Percentiles rank a stretch among this genome's conserved stretches.
Evolutionary conservation across 768 basidiomycete species (phyloP).

Genomic region (Amanita pseudoporphyria): DNA sequence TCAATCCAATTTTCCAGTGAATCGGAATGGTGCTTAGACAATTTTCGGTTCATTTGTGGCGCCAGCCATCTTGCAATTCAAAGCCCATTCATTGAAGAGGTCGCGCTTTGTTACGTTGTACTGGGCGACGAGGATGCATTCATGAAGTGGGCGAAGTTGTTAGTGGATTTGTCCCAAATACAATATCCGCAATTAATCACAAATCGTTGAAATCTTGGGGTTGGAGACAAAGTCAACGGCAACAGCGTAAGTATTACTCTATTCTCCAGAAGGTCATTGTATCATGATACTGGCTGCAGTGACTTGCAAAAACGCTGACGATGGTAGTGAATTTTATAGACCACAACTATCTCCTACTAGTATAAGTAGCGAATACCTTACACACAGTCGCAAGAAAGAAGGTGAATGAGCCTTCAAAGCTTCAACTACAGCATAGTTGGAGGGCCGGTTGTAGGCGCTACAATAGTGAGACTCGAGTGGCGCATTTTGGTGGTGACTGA

Average conservation of each 20-base stretch:
- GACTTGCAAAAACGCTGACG: neutral
- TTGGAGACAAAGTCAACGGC: conserved; percentile 29
- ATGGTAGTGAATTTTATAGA: neutral
- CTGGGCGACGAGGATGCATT: conserved; percentile 29
- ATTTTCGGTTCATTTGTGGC: too few species aligned
- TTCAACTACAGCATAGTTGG: too few species aligned
- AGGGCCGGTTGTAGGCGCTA: neutral
- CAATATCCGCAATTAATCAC: conserved; percentile 22
- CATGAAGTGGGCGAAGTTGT: conserved; percentile 23
- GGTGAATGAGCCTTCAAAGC: too few species aligned
- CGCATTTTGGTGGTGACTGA: conserved; percentile 12
- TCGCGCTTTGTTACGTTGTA: conserved; percentile 30
- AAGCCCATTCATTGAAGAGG: conserved; percentile 31
- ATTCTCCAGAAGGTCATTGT: neutral
- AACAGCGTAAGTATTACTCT: neutral
- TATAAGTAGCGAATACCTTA: too few species aligned
- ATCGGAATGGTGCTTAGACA: too few species aligned
- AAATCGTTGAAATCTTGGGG: conserved; percentile 27
- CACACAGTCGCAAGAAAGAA: too few species aligned
- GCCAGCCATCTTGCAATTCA: conserved; percentile 31
- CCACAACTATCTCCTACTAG: too few species aligned
- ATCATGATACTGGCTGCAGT: neutral
- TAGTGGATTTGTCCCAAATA: conserved; percentile 17
- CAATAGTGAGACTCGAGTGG: conserved; percentile 6
- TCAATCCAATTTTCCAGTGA: too few species aligned